Base-by-base conservation (phyloP, 805 yeast genomes). In the Kodamaea fukazawae region DNA sequence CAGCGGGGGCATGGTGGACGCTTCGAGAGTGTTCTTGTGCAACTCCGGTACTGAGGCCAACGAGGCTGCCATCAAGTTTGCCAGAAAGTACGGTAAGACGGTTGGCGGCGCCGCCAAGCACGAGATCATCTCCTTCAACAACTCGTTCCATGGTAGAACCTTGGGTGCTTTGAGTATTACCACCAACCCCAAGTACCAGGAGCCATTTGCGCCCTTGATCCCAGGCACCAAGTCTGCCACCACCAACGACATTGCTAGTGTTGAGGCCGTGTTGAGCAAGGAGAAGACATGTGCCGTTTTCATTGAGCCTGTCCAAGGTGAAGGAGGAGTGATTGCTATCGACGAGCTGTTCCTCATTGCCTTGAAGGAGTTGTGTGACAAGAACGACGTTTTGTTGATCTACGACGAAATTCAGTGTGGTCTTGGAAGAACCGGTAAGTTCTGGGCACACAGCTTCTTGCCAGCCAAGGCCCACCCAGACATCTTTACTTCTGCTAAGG, bases 321-420 rank as follows among this genome's bases (percentile, higher is more conserved):
- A 91, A 67, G 98, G 99, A 42, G 99, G 99, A 42, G 82, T 91
- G 13, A 79, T 81, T 54, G 79, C 83, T 14, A 76, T 87, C 43
- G 71, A 76, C 28, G 50, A 63, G 0, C 86, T 80, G 31, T 89
- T 86, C 57, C 70, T 91, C 46, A 57, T 70, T 3, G 79, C 78
- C 36, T 67, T 91, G 58, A 81, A 83, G 50, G 61, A 76, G 51
- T 63, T 85, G 41, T 87, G 96, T 59, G 65, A 68, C 41, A 73
- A 81, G 41, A 73, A 82, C 50, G 79, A 84, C 40, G 95, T 86
- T 8, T 58, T 87, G 23, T 75, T 91, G 43, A 90, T 91, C 48
- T 89, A 81, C 60, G 99, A 91, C 67, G 99, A 91, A 67, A 91
- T 91, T 54, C 99, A 91, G 64, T 88, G 96, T 72, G 99, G 99